These are phyloP conservation scores for Cercophora sp. DNA, from an alignment of 495 filamentous ascomycete genomes.

Conservation along the genomic window DNA sequence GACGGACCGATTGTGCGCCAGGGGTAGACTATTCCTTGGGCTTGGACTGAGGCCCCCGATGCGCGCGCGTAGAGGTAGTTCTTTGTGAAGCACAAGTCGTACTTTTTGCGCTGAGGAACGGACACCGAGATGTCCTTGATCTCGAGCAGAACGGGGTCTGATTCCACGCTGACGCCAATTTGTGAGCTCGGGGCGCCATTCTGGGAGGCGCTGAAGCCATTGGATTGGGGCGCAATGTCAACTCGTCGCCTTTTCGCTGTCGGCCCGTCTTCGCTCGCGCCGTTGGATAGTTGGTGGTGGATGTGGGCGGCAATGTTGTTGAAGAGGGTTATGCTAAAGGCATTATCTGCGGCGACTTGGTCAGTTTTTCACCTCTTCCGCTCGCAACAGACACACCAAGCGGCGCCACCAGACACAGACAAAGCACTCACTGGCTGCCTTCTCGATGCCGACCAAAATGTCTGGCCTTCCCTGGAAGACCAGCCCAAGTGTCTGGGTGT, in stretches of 20 bases:
- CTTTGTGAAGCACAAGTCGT: conserved; percentile 68
- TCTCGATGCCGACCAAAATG: conserved; percentile 39
- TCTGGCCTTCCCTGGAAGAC: conserved; percentile 46
- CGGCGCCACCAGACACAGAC: too few relatives aligned
- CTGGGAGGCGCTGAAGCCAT: conserved; percentile 12
- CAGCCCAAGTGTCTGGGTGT: conserved; percentile 35
- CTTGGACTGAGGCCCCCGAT: conserved; percentile 58
- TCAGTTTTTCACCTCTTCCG: too few relatives aligned
- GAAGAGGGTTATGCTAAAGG: conserved; percentile 45
- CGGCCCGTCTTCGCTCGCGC: conserved; percentile 26
- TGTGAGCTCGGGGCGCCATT: background rate
- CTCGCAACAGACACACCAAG: too few relatives aligned
- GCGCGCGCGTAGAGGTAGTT: conserved; percentile 65
- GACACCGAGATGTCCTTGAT: conserved; percentile 70
- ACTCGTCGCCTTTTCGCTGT: conserved; percentile 48
- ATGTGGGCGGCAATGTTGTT: conserved; percentile 51
- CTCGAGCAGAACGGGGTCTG: conserved; percentile 52
- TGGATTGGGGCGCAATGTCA: conserved; percentile 36
- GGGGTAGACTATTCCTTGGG: conserved; percentile 60
- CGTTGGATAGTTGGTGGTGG: conserved; percentile 33
- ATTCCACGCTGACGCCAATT: conserved; percentile 26
- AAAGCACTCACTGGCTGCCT: conserved; percentile 38
- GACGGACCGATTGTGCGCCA: conserved; percentile 72
- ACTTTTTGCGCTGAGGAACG: conserved; percentile 89
- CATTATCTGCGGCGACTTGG: too few relatives aligned